Conservation (phyloP, 768 basidiomycete species). For the Tulasnella sp. region DNA sequence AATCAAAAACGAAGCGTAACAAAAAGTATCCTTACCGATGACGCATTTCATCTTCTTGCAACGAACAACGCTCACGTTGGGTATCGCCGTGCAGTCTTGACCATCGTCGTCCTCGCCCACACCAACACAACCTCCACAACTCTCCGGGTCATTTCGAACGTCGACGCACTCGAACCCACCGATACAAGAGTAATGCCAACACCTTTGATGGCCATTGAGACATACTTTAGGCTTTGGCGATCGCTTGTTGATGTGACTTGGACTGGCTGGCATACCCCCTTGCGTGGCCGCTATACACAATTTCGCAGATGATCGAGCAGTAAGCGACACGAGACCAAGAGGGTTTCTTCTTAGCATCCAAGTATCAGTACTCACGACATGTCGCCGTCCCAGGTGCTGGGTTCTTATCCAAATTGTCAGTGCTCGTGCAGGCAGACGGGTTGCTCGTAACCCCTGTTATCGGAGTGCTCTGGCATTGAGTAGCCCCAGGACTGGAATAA, state of each 20-base stretch:
- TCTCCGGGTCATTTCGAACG: background rate
- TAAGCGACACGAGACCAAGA: no score
- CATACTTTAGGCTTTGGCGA: background rate
- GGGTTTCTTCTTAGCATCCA: no score
- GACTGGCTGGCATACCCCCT: background rate
- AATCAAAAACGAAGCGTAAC: no score
- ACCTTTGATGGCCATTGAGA: background rate
- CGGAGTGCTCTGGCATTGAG: background rate
- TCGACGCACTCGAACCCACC: slow-evolving; percentile 9
- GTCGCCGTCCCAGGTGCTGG: background rate
- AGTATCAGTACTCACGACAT: background rate
- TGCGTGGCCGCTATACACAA: background rate
- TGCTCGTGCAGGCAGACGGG: background rate
- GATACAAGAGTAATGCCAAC: background rate
- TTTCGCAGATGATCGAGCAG: no score
- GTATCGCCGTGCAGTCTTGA: slow-evolving; percentile 37
- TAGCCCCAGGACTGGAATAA: background rate
- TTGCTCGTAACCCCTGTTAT: slow-evolving; percentile 2
- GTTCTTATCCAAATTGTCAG: background rate
- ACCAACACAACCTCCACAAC: slow-evolving; percentile 10
- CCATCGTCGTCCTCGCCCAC: slow-evolving; percentile 20
- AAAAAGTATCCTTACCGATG: slow-evolving; percentile 33
- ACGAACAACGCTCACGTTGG: slow-evolving; percentile 31
- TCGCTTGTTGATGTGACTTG: background rate
- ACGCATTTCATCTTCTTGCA: slow-evolving; percentile 31